Conservation (phyloP, 345 rosid genomes). For the Linum lewisii region DNA sequence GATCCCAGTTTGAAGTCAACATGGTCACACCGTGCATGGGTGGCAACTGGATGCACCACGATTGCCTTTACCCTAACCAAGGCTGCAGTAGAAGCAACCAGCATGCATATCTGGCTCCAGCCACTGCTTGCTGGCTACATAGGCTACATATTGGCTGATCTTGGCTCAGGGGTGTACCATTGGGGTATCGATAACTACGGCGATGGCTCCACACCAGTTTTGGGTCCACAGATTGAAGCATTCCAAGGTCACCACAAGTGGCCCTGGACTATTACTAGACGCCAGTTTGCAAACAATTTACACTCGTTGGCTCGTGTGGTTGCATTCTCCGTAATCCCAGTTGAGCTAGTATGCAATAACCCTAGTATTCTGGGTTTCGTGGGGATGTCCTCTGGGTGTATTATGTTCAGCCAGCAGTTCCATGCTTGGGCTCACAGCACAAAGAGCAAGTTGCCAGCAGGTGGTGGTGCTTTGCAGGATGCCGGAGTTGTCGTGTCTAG, state of each 20-base stretch:
- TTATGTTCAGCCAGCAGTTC: conserved; percentile 86
- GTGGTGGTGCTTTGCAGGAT: conserved; percentile 67
- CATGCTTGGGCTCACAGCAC: conserved; percentile 97
- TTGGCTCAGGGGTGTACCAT: conserved; percentile 83
- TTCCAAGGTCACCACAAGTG: conserved; percentile 89
- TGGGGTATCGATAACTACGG: conserved; percentile 95
- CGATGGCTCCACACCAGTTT: conserved; percentile 51
- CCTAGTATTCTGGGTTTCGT: conserved; percentile 47
- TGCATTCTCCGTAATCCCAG: conserved; percentile 51
- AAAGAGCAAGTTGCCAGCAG: conserved; percentile 66
- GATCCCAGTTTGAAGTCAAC: conserved; percentile 62
- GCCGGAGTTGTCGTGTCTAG: conserved; percentile 61
- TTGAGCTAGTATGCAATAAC: conserved; percentile 39
- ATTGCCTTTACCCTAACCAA: conserved; percentile 48
- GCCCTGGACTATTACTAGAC: conserved; percentile 85
- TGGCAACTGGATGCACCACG: conserved; percentile 59
- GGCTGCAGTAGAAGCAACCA: conserved; percentile 32
- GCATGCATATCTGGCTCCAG: conserved; percentile 42
- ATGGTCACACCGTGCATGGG: conserved; percentile 67
- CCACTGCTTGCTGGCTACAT: conserved; percentile 55
- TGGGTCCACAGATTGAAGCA: conserved; percentile 76
- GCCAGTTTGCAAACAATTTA: conserved; percentile 79
- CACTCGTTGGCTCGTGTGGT: conserved; percentile 54
- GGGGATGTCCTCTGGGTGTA: conserved; percentile 49
- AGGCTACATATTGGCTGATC: conserved; percentile 72